phyloP scores from a whole-genome alignment of 2,329 filamentous ascomycete genomes.

The Fusarium solani-melongenae region DNA sequence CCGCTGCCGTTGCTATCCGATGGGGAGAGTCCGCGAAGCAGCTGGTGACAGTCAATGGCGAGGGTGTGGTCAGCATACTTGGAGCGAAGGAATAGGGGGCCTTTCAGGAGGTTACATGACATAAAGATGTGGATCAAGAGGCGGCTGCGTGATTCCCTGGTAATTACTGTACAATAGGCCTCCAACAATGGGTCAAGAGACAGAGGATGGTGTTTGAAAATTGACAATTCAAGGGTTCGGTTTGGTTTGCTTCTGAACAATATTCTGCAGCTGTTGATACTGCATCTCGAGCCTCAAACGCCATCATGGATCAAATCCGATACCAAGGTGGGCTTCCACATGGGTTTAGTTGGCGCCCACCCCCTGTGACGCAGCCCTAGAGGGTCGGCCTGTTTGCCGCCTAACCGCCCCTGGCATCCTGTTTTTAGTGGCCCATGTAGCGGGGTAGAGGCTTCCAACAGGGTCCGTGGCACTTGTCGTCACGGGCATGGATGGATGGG shows the following conservation, averaged over 20 bases:
- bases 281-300: neutral
- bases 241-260: slow-evolving; percentile 14
- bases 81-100: slow-evolving; percentile 59
- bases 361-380: slow-evolving; percentile 15
- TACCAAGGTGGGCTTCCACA: neutral
- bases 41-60: slow-evolving; percentile 78
- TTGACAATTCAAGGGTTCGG: slow-evolving; percentile 32
- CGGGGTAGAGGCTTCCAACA: slow-evolving; percentile 32
- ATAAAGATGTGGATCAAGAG: slow-evolving; percentile 1
- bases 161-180: slow-evolving; percentile 38
- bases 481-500: slow-evolving; percentile 26
- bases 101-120: slow-evolving; percentile 14
- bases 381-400: slow-evolving; percentile 5
- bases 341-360: neutral
- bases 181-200: slow-evolving; percentile 24
- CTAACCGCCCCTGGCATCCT: slow-evolving; percentile 8
- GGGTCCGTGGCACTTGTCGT: slow-evolving; percentile 25
- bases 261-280: neutral
- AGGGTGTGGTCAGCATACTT: slow-evolving; percentile 81
- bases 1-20: slow-evolving; percentile 76
- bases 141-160: slow-evolving; percentile 19
- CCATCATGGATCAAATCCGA: neutral
- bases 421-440: slow-evolving; percentile 18
- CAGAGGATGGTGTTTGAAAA: slow-evolving; percentile 38
- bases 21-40: slow-evolving; percentile 84